Conservation (phyloP, 2,329 filamentous ascomycete genomes). For the Claviceps lovelessii region DNA sequence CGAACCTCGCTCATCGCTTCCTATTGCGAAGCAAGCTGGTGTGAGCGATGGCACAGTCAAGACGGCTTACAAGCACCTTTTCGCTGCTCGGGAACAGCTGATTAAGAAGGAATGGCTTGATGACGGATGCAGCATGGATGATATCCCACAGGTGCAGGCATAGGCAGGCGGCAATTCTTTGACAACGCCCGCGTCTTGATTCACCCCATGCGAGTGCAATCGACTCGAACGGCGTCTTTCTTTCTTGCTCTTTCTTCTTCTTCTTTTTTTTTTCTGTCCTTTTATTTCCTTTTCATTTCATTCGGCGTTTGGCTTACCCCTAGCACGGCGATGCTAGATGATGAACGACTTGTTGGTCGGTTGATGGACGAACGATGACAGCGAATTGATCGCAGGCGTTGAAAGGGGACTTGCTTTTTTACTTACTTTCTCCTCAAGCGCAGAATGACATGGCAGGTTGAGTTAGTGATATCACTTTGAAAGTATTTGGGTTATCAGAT, state of each 20-base stretch:
- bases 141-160: conserved; percentile 41
- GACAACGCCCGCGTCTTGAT: background rate
- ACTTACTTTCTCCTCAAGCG: background rate
- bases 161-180: conserved; percentile 7
- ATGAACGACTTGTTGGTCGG: background rate
- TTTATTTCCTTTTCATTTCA: background rate
- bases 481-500: background rate
- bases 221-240: background rate
- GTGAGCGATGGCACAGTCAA: conserved; percentile 97
- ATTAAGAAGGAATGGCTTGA: conserved; percentile 63
- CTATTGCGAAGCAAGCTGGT: conserved; percentile 70
- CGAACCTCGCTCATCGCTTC: conserved; percentile 64
- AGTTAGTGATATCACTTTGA: background rate
- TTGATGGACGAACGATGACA: background rate
- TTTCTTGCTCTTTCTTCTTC: background rate
- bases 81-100: conserved; percentile 56
- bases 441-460: background rate
- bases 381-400: background rate
- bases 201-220: background rate
- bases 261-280: no score
- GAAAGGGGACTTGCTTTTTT: background rate
- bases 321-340: background rate
- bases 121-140: conserved; percentile 56
- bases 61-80: conserved; percentile 83
- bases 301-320: background rate